Base-by-base conservation (phyloP, 2,329 filamentous ascomycete genomes). In the Rutstroemia sp. region DNA sequence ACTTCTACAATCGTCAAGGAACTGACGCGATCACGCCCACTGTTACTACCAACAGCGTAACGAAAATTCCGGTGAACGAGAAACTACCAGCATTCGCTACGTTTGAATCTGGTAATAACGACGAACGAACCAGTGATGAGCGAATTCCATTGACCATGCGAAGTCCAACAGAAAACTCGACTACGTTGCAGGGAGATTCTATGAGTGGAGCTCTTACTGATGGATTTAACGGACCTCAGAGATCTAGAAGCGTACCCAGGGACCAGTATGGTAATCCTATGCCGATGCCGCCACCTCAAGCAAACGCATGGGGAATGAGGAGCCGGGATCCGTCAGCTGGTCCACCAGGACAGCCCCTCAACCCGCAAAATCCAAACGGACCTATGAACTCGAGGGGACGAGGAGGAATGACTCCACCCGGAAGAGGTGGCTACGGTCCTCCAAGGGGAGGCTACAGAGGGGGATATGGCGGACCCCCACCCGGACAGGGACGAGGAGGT, bases 1-100 rank as follows among this genome's bases (percentile, higher is more conserved):
- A 92, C 68, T 96, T 87, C 70, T 96, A 95, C 72, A 87, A 86
- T 66, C 80, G 86, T 58, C 82, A 87, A 71, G 64, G 60, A 9
- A 46, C 59, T 16, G 57, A 53, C 3, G 48, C 46, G 25, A 57
- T 38, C 65, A 72, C 41, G 70, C 73, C 73, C 2, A 69, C 73
- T 4, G 68, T 69, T 5, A 73, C 77, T 60, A 73, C 84, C 7
- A 82, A 82, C 19, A 79, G 83, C 8, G 73, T 80, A 47, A 70
- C 83, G 21, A 79, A 79, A 67, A 79, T 79, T 46, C 76, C 76
- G 42, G 78, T 73, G 5, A 73, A 77, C 10, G 70, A 80, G 59
- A 76, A 74, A 48, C 62, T 81, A 10, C 77, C 80, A 1, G 64
- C 74, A 4, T 84, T 87, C 69, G 80, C 84, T 3, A 77, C 85